Percentiles rank a stretch among this genome's conserved stretches.
Evolutionary conservation across 257 asterid genomes (phyloP).

Genomic region (Scutellaria minor): DNA sequence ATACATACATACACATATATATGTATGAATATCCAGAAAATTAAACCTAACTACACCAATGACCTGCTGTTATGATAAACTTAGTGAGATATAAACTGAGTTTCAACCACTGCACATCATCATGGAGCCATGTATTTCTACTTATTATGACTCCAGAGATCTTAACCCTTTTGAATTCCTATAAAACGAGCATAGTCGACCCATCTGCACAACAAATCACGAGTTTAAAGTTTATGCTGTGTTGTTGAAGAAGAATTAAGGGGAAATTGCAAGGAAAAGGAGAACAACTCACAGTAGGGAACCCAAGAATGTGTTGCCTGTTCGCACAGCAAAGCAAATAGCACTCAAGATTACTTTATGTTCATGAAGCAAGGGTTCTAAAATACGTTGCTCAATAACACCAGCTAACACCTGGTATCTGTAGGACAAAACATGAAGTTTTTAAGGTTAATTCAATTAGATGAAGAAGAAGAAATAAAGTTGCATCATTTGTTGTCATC

Average conservation of each 20-base stretch:
- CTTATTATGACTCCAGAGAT: neutral
- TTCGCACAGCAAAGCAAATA: slow-evolving; percentile 90
- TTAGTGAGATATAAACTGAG: too few species aligned
- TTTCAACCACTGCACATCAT: neutral
- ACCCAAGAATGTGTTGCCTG: slow-evolving; percentile 91
- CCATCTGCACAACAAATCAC: slow-evolving; percentile 61
- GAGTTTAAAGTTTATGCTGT: neutral
- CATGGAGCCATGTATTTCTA: slow-evolving; percentile 3
- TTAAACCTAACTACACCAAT: neutral
- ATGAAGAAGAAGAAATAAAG: too few species aligned
- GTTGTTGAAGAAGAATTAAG: neutral
- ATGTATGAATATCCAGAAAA: too few species aligned
- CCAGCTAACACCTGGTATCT: slow-evolving; percentile 96
- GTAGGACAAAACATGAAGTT: slow-evolving; percentile 33
- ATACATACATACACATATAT: too few species aligned
- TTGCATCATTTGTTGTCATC: too few species aligned
- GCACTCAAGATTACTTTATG: slow-evolving; percentile 82
- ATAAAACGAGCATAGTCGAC: slow-evolving; percentile 89
- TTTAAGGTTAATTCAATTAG: too few species aligned
- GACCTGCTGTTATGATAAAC: neutral
- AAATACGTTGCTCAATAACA: slow-evolving; percentile 77
- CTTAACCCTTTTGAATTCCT: slow-evolving; percentile 79
- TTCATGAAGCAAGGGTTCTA: slow-evolving; percentile 81
- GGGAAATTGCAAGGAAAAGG: neutral
- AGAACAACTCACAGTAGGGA: slow-evolving; percentile 72